A percentile compares a stretch with the other conserved stretches of the same genome.
Evolutionary conservation across 768 basidiomycete genomes (phyloP).

Genomic region (Leccinellum albellum): DNA sequence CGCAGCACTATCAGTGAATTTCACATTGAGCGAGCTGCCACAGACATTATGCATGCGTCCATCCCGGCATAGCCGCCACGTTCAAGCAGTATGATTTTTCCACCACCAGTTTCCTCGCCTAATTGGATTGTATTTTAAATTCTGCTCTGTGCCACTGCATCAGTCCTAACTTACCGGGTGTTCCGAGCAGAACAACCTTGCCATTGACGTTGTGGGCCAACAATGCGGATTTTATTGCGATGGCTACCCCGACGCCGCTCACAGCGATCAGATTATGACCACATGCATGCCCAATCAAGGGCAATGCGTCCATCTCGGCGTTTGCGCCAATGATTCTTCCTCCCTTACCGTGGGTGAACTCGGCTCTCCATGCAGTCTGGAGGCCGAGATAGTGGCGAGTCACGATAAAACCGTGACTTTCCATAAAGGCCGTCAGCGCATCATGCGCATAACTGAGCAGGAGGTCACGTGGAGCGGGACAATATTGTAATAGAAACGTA

Average conservation of each 20-base stretch:
- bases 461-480: conserved; percentile 5
- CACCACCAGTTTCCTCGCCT: conserved; percentile 80
- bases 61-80: conserved; percentile 76
- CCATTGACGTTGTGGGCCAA: conserved; percentile 59
- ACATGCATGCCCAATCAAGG: conserved; percentile 61
- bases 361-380: conserved; percentile 75
- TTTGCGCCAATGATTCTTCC: conserved; percentile 74
- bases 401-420: conserved; percentile 62
- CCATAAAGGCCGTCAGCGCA: conserved; percentile 63
- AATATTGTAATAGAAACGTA: conserved; percentile 27
- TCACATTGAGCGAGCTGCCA: conserved; percentile 6
- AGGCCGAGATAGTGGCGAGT: conserved; percentile 68
- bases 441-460: conserved; percentile 66
- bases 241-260: conserved; percentile 68
- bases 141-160: neutral
- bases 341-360: conserved; percentile 54
- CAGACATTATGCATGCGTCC: conserved; percentile 76
- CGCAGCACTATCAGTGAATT: conserved; percentile 9
- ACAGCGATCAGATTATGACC: conserved; percentile 84
- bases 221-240: conserved; percentile 69
- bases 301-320: conserved; percentile 68
- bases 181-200: conserved; percentile 71
- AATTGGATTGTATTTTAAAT: conserved; percentile 6
- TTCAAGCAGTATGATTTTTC: conserved; percentile 72
- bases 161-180: conserved; percentile 50